A percentile compares a stretch with the other conserved stretches of the same genome.
phyloP scores from a whole-genome alignment of 2,329 filamentous ascomycete genomes.

The Penicillium thymicola region DNA sequence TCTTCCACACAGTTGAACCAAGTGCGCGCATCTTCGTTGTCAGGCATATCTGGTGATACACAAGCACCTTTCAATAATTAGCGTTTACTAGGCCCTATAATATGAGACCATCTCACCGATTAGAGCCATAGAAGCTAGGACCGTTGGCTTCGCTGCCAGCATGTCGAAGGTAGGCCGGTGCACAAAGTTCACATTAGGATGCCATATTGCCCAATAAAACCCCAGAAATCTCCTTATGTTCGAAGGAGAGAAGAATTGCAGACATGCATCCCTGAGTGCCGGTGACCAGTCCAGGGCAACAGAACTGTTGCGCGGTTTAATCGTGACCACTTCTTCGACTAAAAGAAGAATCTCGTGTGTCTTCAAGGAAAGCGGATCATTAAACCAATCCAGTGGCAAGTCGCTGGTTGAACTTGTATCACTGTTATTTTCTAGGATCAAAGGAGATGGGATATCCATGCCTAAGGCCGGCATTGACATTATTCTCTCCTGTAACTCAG shows the following conservation, averaged over 20 bases:
- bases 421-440: slow-evolving; percentile 3
- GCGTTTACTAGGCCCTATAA: background rate
- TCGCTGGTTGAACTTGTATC: slow-evolving; percentile 2
- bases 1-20: slow-evolving; percentile 43
- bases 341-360: slow-evolving; percentile 37
- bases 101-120: slow-evolving; percentile 25
- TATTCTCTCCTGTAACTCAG: background rate
- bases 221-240: slow-evolving; percentile 29
- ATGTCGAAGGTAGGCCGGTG: slow-evolving; percentile 38
- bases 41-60: slow-evolving; percentile 31
- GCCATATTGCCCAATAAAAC: slow-evolving; percentile 39
- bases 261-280: slow-evolving; percentile 26
- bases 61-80: slow-evolving; percentile 13
- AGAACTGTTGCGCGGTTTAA: slow-evolving; percentile 36
- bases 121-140: slow-evolving; percentile 37
- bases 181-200: slow-evolving; percentile 37
- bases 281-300: slow-evolving; percentile 36
- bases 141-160: slow-evolving; percentile 25
- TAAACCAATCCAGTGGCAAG: slow-evolving; percentile 20
- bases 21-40: slow-evolving; percentile 31
- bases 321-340: slow-evolving; percentile 34
- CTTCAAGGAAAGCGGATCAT: slow-evolving; percentile 24
- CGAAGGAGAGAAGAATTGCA: slow-evolving; percentile 22
- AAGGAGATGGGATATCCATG: background rate
- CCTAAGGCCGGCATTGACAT: background rate